These are phyloP conservation scores for Wickerhamiella cacticola DNA, from an alignment of 805 yeast genomes.

Conservation along the genomic window DNA sequence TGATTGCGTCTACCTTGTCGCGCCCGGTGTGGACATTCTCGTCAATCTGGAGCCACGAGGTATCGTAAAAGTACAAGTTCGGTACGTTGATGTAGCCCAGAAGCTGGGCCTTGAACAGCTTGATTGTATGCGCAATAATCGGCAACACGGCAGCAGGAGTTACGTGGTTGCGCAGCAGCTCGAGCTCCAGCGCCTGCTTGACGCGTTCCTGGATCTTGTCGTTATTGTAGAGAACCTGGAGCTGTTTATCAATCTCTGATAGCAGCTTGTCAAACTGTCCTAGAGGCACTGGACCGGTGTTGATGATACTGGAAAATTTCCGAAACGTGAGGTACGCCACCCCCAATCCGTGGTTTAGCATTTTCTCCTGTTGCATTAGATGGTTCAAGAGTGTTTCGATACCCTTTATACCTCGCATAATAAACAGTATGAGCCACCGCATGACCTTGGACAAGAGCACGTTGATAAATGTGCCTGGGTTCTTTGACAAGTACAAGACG, in stretches of 20 bases:
- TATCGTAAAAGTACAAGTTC: conserved; percentile 50
- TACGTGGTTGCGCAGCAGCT: conserved; percentile 36
- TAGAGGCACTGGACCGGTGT: conserved; percentile 20
- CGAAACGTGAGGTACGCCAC: conserved; percentile 24
- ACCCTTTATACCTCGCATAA: conserved; percentile 32
- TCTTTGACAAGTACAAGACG: conserved; percentile 5
- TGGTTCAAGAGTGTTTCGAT: conserved; percentile 25
- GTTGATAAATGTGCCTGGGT: conserved; percentile 24
- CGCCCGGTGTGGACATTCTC: conserved; percentile 13
- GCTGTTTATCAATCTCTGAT: conserved; percentile 17
- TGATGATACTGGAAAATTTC: conserved; percentile 23
- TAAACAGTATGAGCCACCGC: conserved; percentile 28
- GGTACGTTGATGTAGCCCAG: conserved; percentile 39
- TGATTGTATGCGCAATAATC: conserved; percentile 32
- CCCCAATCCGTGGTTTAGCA: conserved; percentile 21
- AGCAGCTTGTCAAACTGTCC: conserved; percentile 20
- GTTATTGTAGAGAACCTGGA: conserved; percentile 18
- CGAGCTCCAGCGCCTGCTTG: conserved; percentile 18
- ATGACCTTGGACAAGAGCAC: conserved; percentile 30
- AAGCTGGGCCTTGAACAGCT: conserved; percentile 36
- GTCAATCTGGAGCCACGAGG: conserved; percentile 47
- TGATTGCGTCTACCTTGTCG: conserved; percentile 27
- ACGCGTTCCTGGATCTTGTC: conserved; percentile 15
- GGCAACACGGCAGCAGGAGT: conserved; percentile 37
- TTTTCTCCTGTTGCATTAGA: conserved; percentile 15